Evolutionary conservation across 768 basidiomycete species (phyloP).

Genomic region (Hygrophoropsis aurantiaca): DNA sequence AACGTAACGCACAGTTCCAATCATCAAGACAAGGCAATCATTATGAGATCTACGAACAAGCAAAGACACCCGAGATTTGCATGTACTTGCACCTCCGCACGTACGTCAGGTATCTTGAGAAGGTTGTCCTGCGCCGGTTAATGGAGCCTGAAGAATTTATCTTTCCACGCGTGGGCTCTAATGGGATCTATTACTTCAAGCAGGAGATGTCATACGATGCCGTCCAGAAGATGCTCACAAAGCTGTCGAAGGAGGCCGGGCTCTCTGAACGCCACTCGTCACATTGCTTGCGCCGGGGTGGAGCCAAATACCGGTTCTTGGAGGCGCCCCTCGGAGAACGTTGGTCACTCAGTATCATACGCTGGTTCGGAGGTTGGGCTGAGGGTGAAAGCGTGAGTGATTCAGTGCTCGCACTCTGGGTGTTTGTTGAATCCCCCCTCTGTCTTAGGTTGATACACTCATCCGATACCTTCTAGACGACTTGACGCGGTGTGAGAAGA

Average conservation of each 20-base stretch:
- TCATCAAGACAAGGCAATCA: no score
- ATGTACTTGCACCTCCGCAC: constrained; percentile 22
- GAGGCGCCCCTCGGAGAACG: constrained; percentile 31
- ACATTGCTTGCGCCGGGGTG: constrained; percentile 38
- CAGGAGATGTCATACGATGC: constrained; percentile 14
- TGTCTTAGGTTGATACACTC: constrained; percentile 34
- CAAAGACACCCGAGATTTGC: no score
- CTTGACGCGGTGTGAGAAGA: constrained; percentile 30
- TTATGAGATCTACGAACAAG: no score
- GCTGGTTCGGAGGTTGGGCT: constrained; percentile 40
- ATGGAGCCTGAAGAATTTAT: constrained; percentile 26
- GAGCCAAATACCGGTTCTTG: constrained; percentile 40
- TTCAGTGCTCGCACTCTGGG: neutral
- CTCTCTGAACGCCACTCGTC: constrained; percentile 27
- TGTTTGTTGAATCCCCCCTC: no score
- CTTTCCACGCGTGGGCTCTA: constrained; percentile 27
- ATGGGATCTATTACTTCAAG: constrained; percentile 21
- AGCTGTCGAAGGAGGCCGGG: constrained; percentile 17
- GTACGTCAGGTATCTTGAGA: constrained; percentile 27
- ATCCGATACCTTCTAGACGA: constrained; percentile 37
- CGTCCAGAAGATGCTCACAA: constrained; percentile 15
- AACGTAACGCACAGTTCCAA: no score
- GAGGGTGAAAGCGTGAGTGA: constrained; percentile 3
- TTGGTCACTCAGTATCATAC: constrained; percentile 34
- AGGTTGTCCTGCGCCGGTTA: constrained; percentile 14